phyloP scores from a whole-genome alignment of 352 stramenopile genomes.

The Pythium plurisporium region DNA sequence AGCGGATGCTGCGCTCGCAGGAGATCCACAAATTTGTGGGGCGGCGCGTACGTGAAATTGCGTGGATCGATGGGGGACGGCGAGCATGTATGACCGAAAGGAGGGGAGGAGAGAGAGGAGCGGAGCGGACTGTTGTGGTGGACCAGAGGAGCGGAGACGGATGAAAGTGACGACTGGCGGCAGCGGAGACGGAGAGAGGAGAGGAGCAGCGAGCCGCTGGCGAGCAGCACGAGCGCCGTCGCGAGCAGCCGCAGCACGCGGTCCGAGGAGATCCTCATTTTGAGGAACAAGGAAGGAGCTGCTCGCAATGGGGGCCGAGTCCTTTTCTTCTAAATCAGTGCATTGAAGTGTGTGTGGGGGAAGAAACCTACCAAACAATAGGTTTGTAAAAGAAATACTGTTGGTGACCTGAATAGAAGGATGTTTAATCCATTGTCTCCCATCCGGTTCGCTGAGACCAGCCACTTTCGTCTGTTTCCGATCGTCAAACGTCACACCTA shows the following conservation, averaged over 20 bases:
- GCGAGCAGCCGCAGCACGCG: background rate
- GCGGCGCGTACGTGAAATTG: background rate
- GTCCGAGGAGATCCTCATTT: slow-evolving; percentile 4
- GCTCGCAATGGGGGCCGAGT: no score
- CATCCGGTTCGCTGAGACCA: no score
- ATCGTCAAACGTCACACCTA: no score
- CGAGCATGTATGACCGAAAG: background rate
- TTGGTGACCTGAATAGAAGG: no score
- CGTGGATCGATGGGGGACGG: slow-evolving; percentile 4
- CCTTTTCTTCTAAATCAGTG: no score
- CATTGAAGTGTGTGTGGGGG: no score
- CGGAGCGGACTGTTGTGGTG: background rate
- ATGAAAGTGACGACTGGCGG: background rate
- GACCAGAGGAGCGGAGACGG: background rate
- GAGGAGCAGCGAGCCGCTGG: slow-evolving; percentile 7
- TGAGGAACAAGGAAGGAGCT: no score
- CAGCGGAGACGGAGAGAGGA: slow-evolving; percentile 3
- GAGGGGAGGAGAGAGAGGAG: background rate
- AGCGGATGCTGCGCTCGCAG: slow-evolving; percentile 3
- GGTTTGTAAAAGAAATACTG: no score
- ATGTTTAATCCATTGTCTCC: no score
- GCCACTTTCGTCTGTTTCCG: no score
- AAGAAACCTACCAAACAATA: no score
- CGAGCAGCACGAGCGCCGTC: background rate
- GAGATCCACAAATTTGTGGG: slow-evolving; percentile 12